phyloP scores from a whole-genome alignment of 441 rosid genomes.

The Rhodomyrtus psidioides region DNA sequence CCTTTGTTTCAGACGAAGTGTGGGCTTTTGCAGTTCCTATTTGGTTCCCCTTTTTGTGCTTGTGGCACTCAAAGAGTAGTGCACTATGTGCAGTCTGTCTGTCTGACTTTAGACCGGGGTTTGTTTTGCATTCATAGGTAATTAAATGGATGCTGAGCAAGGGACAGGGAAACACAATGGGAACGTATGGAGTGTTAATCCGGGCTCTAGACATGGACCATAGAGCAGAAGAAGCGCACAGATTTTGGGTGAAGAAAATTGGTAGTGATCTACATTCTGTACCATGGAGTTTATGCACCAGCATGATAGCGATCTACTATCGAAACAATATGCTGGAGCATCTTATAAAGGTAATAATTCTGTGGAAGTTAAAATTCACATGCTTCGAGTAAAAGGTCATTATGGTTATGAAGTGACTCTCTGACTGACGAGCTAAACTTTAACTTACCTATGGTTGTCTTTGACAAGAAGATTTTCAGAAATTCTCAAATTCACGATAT shows the following conservation, averaged over 20 bases:
- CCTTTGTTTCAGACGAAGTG: background rate
- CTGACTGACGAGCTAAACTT: background rate
- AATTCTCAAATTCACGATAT: background rate
- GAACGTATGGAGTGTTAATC: slow-evolving; percentile 65
- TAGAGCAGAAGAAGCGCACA: slow-evolving; percentile 83
- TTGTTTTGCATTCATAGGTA: slow-evolving; percentile 32
- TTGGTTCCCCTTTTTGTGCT: background rate
- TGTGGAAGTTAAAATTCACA: background rate
- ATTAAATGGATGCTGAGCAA: slow-evolving; percentile 98
- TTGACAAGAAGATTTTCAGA: background rate
- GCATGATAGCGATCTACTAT: slow-evolving; percentile 71
- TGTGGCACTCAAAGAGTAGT: background rate
- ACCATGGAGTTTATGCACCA: slow-evolving; percentile 78
- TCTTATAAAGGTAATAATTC: slow-evolving; percentile 49
- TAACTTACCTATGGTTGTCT: background rate
- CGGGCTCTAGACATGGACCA: slow-evolving; percentile 86
- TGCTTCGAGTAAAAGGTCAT: background rate
- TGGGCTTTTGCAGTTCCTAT: background rate
- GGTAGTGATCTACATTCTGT: slow-evolving; percentile 78
- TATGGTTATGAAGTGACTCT: background rate
- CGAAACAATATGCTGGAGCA: slow-evolving; percentile 74
- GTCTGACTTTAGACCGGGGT: background rate
- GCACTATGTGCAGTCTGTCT: background rate
- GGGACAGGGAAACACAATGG: slow-evolving; percentile 90
- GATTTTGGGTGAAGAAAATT: slow-evolving; percentile 70